Base-by-base conservation (phyloP, 805 yeast genomes). In the Teunomyces lycoperdinae region DNA sequence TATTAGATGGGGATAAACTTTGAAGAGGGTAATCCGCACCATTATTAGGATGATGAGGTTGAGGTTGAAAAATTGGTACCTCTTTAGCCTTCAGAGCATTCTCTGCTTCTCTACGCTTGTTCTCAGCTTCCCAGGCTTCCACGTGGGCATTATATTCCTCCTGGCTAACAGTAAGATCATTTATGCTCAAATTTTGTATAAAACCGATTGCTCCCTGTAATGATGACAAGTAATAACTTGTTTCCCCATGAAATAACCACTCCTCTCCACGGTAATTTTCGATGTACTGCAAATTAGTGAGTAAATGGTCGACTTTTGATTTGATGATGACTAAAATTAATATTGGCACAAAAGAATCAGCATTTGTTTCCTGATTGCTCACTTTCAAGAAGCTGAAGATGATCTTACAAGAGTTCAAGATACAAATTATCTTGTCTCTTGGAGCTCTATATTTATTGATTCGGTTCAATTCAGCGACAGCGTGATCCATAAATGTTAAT, bases 311-410 rank as follows among this genome's bases (percentile, higher is more conserved):
- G 1, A 89, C 81, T 47, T 80, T 80, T 1, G 92, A 82, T 56
- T 83, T 84, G 41, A 92, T 64, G 1, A 91, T 78, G 9, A 92
- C 86, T 55, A 83, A 85, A 24, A 94, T 89, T 45, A 94, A 70
- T 36, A 92, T 63, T 0, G 99, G 99, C n/a, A 94, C 78, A 65
- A 94, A 94, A 33, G 87, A 81, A 67, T 94, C 99, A 0, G 99
- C 99, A 55, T 90, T 91, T 7, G 77, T 70, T 56, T 87, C 92
- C 44, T 74, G 71, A 49, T 83, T 86, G 46, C 82, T 76, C 50
- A 83, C 87, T 52, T 90, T 83, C 42, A 95, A 78, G 48, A 89
- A 75, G 9, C 96, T 95, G 72, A 90, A 91, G 5, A 95, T 85
- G 16, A 94, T 91, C 65, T 92, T 92, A 61, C 97, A 92, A 45